These are phyloP conservation scores for Lichtheimia ornata DNA, from an alignment of 371 early-diverging fungal species.

Conservation along the genomic window DNA sequence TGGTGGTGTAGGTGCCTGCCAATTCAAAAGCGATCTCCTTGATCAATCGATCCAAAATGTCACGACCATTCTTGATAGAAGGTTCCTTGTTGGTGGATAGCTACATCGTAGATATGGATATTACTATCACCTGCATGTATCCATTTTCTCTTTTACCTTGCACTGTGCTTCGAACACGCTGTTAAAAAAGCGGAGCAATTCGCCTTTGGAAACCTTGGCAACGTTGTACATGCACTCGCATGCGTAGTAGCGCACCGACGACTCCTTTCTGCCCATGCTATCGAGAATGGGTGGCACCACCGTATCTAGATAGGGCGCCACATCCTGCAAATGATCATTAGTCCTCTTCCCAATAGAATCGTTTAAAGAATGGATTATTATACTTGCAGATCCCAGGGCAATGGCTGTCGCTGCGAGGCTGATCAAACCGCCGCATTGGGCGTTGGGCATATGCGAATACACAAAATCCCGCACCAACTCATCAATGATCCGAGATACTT, in stretches of 20 bases:
- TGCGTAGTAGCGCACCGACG: conserved; percentile 90
- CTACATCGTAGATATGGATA: conserved; percentile 25
- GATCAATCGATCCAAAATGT: conserved; percentile 83
- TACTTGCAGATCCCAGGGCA: conserved; percentile 73
- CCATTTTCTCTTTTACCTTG: conserved; percentile 54
- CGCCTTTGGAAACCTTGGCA: conserved; percentile 85
- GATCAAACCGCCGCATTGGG: conserved; percentile 91
- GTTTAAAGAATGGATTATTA: not conserved
- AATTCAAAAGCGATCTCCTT: conserved; percentile 93
- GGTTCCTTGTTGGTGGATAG: conserved; percentile 79
- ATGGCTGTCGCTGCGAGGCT: conserved; percentile 86
- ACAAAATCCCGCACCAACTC: conserved; percentile 81
- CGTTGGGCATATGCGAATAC: conserved; percentile 74
- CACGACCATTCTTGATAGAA: conserved; percentile 86
- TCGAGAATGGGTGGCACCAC: conserved; percentile 89
- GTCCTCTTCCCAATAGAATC: not conserved
- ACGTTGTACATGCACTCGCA: conserved; percentile 97
- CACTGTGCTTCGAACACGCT: conserved; percentile 90
- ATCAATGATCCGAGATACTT: conserved; percentile 65
- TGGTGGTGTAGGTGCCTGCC: conserved; percentile 61
- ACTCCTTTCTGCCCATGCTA: conserved; percentile 85
- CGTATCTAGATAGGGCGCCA: conserved; percentile 66
- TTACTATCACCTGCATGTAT: no score
- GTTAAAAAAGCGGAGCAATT: conserved; percentile 85
- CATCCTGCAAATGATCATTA: conserved; percentile 37